These are phyloP conservation scores for Coniosporium tulheliwenetii DNA, from an alignment of 2,329 filamentous ascomycete genomes.

Conservation along the genomic window DNA sequence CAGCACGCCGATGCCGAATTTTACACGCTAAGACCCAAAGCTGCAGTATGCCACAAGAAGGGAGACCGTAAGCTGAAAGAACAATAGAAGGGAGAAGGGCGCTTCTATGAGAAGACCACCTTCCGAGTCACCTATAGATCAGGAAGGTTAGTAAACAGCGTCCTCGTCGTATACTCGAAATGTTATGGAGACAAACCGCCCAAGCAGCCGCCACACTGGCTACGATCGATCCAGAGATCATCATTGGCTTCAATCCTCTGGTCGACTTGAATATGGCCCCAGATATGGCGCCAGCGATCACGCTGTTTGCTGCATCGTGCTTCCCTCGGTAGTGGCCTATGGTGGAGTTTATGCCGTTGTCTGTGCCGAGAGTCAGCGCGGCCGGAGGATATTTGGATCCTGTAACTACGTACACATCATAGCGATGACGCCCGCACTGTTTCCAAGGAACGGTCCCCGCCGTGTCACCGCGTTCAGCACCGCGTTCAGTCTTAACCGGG, in stretches of 20 bases:
- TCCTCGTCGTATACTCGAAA: too few relatives aligned
- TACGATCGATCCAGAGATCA: constrained; percentile 85
- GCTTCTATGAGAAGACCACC: not conserved
- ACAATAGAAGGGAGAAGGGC: not conserved
- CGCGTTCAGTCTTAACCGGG: constrained; percentile 84
- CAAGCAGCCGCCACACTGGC: constrained; percentile 72
- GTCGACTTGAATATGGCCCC: constrained; percentile 97
- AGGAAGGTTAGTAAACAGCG: not conserved
- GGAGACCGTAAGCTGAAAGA: not conserved
- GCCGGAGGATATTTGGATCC: too few relatives aligned
- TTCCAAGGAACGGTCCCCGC: constrained; percentile 86
- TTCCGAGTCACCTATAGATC: not conserved
- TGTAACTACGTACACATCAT: constrained; percentile 51
- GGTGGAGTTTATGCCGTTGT: constrained; percentile 73
- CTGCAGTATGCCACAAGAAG: not conserved
- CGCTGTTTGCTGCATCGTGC: constrained; percentile 81
- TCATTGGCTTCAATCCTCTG: constrained; percentile 74
- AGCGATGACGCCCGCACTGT: constrained; percentile 88
- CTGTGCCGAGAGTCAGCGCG: too few relatives aligned
- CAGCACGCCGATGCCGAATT: not conserved
- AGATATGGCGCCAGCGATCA: constrained; percentile 70
- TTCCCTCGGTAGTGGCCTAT: constrained; percentile 67
- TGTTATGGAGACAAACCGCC: constrained; percentile 52
- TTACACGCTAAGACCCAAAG: not conserved
- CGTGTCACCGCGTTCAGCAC: constrained; percentile 89